phyloP scores from a whole-genome alignment of 2,329 filamentous ascomycete genomes.

The Fusarium pseudograminearum region DNA sequence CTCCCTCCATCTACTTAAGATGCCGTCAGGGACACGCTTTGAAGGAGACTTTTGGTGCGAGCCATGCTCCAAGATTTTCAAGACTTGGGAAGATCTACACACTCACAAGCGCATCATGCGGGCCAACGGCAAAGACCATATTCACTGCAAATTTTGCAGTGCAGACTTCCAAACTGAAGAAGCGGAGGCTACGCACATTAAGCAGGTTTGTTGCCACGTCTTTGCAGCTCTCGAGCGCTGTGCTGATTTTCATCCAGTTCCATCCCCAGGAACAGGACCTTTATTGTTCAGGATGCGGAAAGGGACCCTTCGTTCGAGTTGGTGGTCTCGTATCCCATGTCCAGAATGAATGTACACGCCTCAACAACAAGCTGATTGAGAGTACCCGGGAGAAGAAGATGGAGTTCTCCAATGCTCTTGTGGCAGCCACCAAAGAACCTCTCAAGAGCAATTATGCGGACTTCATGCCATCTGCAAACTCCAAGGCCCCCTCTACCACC shows the following conservation, averaged over 20 bases:
- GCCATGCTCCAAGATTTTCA: conserved; percentile 49
- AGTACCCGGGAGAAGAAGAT: conserved; percentile 54
- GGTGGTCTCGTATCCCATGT: conserved; percentile 60
- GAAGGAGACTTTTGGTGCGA: conserved; percentile 46
- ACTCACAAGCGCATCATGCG: conserved; percentile 51
- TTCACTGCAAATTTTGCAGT: conserved; percentile 56
- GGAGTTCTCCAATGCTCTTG: conserved; percentile 51
- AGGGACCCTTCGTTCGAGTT: conserved; percentile 53
- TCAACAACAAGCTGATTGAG: conserved; percentile 52
- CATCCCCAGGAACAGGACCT: conserved; percentile 58
- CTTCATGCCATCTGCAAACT: conserved; percentile 40
- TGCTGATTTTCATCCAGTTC: conserved; percentile 45
- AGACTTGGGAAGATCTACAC: conserved; percentile 41
- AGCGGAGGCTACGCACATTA: conserved; percentile 52
- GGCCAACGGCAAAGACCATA: conserved; percentile 44
- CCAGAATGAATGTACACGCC: conserved; percentile 56
- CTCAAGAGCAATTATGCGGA: conserved; percentile 47
- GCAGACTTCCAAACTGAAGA: conserved; percentile 52
- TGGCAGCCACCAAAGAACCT: conserved; percentile 43
- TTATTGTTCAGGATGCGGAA: conserved; percentile 60
- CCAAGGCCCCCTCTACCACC: neutral
- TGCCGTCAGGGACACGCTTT: conserved; percentile 24
- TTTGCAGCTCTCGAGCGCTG: neutral
- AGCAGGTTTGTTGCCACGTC: conserved; percentile 48
- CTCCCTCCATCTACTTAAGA: conserved; percentile 13